Conservation (phyloP, 192 early-diverging fungal species). For the Entomortierella parvispora region DNA sequence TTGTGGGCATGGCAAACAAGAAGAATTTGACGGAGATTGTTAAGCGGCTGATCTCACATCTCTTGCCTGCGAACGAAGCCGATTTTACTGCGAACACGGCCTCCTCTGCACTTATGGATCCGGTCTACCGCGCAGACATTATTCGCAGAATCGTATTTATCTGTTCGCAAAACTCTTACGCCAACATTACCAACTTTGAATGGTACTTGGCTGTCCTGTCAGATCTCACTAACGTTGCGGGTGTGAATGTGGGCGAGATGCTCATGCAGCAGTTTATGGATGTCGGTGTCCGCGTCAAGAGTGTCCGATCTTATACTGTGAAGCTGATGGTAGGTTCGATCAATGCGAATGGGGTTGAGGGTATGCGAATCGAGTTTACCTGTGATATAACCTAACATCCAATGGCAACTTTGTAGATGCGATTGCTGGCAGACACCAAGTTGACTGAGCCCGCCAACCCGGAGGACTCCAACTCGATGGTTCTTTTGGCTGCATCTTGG, state of each 20-base stretch:
- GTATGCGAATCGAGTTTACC: background rate
- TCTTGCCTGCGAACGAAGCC: constrained; percentile 65
- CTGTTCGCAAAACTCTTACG: constrained; percentile 87
- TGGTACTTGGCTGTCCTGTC: constrained; percentile 92
- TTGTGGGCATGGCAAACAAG: constrained; percentile 87
- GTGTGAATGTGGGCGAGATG: constrained; percentile 78
- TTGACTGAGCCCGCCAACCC: constrained; percentile 68
- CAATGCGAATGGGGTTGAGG: too few relatives aligned
- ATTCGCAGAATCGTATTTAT: constrained; percentile 84
- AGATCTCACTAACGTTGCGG: constrained; percentile 79
- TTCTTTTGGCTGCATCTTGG: constrained; percentile 91
- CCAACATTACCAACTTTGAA: constrained; percentile 89
- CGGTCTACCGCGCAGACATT: constrained; percentile 83
- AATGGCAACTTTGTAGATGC: constrained; percentile 53
- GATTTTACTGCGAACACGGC: constrained; percentile 29
- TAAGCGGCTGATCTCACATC: constrained; percentile 83
- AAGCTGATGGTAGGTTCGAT: constrained; percentile 68
- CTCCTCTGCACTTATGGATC: constrained; percentile 59
- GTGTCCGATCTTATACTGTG: constrained; percentile 82
- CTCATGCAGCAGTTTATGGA: constrained; percentile 86
- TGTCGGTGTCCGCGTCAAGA: constrained; percentile 88
- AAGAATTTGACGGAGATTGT: constrained; percentile 85
- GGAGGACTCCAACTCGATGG: constrained; percentile 72
- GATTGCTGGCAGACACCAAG: constrained; percentile 71
- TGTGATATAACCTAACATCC: background rate